A percentile compares a stretch with the other conserved stretches of the same genome.
Conservation (phyloP, 1,139 yeast genomes). For the Entelexis sorbosivorans region DNA sequence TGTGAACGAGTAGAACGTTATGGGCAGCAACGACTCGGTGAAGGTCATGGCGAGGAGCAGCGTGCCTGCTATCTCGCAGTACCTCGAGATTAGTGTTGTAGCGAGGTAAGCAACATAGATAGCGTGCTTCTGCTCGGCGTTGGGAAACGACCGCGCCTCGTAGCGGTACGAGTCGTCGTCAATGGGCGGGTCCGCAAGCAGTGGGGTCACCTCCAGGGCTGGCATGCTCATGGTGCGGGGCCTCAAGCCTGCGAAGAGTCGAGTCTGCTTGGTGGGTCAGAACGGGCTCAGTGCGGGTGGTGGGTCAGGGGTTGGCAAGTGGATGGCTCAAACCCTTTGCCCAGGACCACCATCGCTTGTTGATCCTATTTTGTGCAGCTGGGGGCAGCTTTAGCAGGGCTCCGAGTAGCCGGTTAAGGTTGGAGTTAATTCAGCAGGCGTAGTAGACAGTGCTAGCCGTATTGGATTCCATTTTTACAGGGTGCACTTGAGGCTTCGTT, state of each 20-base stretch:
- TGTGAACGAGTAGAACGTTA: slow-evolving; percentile 18
- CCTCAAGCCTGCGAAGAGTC: neutral
- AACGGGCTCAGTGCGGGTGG: neutral
- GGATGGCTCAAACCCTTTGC: neutral
- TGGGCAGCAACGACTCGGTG: slow-evolving; percentile 11
- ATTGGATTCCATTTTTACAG: too few relatives aligned
- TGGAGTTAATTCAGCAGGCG: too few relatives aligned
- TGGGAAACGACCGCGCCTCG: slow-evolving; percentile 23
- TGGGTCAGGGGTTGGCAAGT: neutral
- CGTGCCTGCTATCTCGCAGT: slow-evolving; percentile 18
- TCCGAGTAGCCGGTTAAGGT: too few relatives aligned
- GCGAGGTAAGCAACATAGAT: slow-evolving; percentile 16
- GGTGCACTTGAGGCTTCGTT: too few relatives aligned
- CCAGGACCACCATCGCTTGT: slow-evolving; percentile 3
- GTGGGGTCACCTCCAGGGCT: slow-evolving; percentile 18
- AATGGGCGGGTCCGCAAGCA: slow-evolving; percentile 25
- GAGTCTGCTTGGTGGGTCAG: neutral
- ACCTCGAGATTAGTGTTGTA: slow-evolving; percentile 12
- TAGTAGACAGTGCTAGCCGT: too few relatives aligned
- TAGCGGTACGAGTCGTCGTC: slow-evolving; percentile 24
- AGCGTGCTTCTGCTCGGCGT: slow-evolving; percentile 22
- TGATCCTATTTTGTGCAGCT: too few relatives aligned
- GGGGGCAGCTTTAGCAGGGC: too few relatives aligned
- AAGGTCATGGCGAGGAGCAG: slow-evolving; percentile 16
- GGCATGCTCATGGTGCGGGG: neutral